Conservation (phyloP, 345 rosid genomes). For the Orychophragmus violaceus region DNA sequence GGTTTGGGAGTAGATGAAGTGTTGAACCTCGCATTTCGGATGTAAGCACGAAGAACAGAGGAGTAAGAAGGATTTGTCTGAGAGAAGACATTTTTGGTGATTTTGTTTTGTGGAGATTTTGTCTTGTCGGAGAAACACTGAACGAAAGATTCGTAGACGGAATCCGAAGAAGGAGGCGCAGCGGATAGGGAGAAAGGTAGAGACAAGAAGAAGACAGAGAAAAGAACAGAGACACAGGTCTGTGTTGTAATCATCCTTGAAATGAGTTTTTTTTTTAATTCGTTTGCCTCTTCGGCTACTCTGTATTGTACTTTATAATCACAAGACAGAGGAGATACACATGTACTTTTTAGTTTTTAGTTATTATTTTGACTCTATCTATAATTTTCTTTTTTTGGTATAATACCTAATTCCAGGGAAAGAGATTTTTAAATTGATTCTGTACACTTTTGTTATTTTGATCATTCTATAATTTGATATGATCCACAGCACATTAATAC, state of each 20-base stretch:
- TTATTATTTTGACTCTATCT: background rate
- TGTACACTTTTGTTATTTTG: background rate
- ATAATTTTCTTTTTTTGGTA: background rate
- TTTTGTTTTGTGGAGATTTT: background rate
- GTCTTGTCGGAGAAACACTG: slow-evolving; percentile 36
- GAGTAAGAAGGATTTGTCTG: slow-evolving; percentile 35
- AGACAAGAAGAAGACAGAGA: background rate
- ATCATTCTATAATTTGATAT: background rate
- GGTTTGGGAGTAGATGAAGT: slow-evolving; percentile 44
- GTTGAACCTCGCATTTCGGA: slow-evolving; percentile 56
- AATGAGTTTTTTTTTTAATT: background rate
- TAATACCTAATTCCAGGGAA: background rate
- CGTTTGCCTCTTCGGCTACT: background rate
- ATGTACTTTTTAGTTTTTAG: background rate
- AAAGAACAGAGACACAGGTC: background rate
- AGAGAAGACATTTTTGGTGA: slow-evolving; percentile 27
- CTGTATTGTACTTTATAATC: slow-evolving; percentile 8
- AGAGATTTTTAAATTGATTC: background rate
- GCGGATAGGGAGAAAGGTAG: slow-evolving; percentile 1
- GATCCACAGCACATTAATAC: background rate
- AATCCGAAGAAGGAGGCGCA: slow-evolving; percentile 3
- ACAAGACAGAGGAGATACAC: background rate
- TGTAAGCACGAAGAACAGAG: slow-evolving; percentile 43
- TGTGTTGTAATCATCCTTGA: slow-evolving; percentile 9
- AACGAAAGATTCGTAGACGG: slow-evolving; percentile 35